phyloP scores from a whole-genome alignment of 208 protist species.

The Wallacemonas sp. region DNA sequence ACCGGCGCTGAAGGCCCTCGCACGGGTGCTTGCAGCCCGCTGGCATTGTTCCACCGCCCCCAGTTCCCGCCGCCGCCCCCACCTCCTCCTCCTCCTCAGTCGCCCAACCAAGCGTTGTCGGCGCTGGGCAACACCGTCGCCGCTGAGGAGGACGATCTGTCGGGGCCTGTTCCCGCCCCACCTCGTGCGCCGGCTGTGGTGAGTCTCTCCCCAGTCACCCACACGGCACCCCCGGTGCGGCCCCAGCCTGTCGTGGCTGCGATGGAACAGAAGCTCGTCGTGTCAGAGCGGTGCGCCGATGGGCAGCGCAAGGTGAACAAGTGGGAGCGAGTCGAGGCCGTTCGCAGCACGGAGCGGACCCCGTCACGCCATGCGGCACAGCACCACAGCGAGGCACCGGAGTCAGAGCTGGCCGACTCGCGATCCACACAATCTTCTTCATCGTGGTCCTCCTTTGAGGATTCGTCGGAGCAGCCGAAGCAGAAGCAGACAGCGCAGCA shows the following conservation, averaged over 20 bases:
- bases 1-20: not conserved
- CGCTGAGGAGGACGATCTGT: too few relatives aligned
- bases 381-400: not conserved
- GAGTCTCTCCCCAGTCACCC: too few relatives aligned
- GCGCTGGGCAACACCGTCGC: too few relatives aligned
- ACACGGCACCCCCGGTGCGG: too few relatives aligned
- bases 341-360: not conserved
- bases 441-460: not conserved
- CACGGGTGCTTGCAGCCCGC: too few relatives aligned
- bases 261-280: too few relatives aligned
- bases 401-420: not conserved
- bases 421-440: not conserved
- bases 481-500: not conserved
- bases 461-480: not conserved
- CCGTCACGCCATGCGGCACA: not conserved
- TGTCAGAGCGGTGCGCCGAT: too few relatives aligned
- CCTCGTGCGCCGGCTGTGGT: too few relatives aligned
- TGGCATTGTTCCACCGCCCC: not conserved
- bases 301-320: conserved; percentile 9
- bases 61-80: not conserved
- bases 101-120: not conserved
- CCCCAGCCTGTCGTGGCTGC: too few relatives aligned
- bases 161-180: too few relatives aligned
- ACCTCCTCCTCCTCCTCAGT: not conserved
- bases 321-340: not conserved